A percentile compares a stretch with the other conserved stretches of the same genome.
phyloP scores from a whole-genome alignment of 2,329 filamentous ascomycete genomes.

The Claviceps fusiformis region DNA sequence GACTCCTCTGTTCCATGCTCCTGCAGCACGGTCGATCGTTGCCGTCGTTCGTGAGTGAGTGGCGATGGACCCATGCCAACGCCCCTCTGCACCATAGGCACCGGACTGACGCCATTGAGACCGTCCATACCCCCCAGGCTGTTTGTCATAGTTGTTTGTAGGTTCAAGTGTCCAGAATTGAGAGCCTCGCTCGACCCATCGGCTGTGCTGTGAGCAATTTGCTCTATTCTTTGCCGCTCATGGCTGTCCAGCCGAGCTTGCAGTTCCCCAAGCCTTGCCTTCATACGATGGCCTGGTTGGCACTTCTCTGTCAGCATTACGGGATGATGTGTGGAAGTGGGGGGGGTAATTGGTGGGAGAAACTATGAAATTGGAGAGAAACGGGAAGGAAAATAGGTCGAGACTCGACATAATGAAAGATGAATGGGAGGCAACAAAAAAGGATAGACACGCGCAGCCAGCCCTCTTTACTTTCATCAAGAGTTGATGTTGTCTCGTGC shows the following conservation, averaged over 20 bases:
- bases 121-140: not conserved
- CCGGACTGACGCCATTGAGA: not conserved
- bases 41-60: constrained; percentile 4
- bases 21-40: constrained; percentile 5
- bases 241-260: constrained; percentile 17
- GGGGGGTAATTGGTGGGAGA: too few relatives aligned
- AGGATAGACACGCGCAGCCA: not conserved
- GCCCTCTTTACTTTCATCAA: not conserved
- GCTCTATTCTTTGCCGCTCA: constrained; percentile 10
- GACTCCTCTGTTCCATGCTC: constrained; percentile 6
- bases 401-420: too few relatives aligned
- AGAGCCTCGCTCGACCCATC: not conserved
- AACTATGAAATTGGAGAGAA: not conserved
- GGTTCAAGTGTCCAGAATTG: not conserved
- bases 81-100: not conserved
- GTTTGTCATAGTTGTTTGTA: not conserved
- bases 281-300: constrained; percentile 17
- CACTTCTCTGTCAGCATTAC: not conserved
- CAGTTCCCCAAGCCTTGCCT: constrained; percentile 17
- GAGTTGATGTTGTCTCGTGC: not conserved
- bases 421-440: not conserved
- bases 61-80: constrained; percentile 6
- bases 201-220: not conserved
- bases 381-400: too few relatives aligned
- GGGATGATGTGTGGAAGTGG: not conserved